Percentiles rank a stretch among this genome's conserved stretches.
Evolutionary conservation across 768 basidiomycete genomes (phyloP).

Genomic region (Boletus reticulatus): DNA sequence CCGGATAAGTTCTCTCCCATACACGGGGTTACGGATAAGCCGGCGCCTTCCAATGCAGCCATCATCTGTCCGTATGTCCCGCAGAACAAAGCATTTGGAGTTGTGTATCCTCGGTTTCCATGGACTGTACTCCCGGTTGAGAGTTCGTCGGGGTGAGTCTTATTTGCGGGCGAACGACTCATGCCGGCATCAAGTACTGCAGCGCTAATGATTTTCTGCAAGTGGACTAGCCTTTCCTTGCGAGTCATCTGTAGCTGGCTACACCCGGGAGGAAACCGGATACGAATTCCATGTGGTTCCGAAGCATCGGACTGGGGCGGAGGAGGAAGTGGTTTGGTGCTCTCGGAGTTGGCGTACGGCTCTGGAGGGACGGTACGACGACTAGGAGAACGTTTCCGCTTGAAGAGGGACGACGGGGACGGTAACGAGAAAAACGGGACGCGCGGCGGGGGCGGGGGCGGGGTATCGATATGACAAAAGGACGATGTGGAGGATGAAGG

Average conservation of each 20-base stretch:
- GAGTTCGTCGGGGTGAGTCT: not conserved
- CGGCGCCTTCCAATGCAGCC: conserved; percentile 37
- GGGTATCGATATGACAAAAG: conserved; percentile 26
- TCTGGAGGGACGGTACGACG: not conserved
- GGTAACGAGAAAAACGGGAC: conserved; percentile 14
- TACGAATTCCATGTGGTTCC: conserved; percentile 22
- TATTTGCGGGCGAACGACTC: conserved; percentile 30
- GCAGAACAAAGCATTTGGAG: conserved; percentile 35
- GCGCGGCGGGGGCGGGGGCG: conserved; percentile 13
- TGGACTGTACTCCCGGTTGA: not conserved
- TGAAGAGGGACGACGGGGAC: conserved; percentile 25
- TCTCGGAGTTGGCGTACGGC: not conserved
- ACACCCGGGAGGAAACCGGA: conserved; percentile 17
- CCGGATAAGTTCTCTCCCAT: conserved; percentile 27
- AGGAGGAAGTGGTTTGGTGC: conserved; percentile 20
- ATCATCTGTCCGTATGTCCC: conserved; percentile 45
- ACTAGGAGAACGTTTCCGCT: conserved; percentile 12
- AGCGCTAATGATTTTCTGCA: conserved; percentile 36
- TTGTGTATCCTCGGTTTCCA: conserved; percentile 11
- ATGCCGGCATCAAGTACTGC: conserved; percentile 42
- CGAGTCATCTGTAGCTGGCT: conserved; percentile 8
- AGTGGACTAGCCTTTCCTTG: conserved; percentile 23
- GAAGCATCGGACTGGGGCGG: conserved; percentile 6
- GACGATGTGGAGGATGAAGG: conserved; percentile 21
- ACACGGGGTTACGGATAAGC: conserved; percentile 35